phyloP scores from a whole-genome alignment of 495 filamentous ascomycete species.

The Bathelium albidoporum region DNA sequence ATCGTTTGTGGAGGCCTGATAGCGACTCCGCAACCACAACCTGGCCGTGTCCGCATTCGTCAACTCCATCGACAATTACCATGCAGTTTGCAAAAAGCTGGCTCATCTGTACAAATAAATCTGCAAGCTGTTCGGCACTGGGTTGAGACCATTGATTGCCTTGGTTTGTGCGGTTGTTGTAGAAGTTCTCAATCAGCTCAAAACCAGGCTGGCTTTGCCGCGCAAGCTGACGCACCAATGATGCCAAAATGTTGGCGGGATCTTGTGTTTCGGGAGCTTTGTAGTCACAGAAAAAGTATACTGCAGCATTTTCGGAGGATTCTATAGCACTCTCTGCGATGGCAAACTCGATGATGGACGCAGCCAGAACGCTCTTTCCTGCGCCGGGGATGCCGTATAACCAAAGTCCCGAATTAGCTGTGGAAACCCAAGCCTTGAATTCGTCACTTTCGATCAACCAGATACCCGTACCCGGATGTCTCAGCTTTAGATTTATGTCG shows the following conservation, averaged over 20 bases:
- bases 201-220: neutral
- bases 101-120: neutral
- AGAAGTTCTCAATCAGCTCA: neutral
- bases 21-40: neutral
- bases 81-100: neutral
- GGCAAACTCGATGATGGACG: neutral
- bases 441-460: neutral
- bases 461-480: neutral
- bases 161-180: neutral
- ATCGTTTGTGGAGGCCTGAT: neutral
- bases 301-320: neutral
- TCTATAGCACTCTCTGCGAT: neutral
- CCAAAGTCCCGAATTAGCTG: neutral
- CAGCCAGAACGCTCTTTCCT: neutral
- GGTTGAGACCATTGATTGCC: neutral
- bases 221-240: neutral
- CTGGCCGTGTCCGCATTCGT: neutral
- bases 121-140: neutral
- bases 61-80: neutral
- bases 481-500: neutral
- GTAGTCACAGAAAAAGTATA: slow-evolving; percentile 1
- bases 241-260: neutral
- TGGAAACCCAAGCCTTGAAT: neutral
- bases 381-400: neutral
- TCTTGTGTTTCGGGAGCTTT: neutral